These are phyloP conservation scores for Phytophthora fragariaefolia DNA, from an alignment of 352 stramenopile genomes.

Conservation along the genomic window DNA sequence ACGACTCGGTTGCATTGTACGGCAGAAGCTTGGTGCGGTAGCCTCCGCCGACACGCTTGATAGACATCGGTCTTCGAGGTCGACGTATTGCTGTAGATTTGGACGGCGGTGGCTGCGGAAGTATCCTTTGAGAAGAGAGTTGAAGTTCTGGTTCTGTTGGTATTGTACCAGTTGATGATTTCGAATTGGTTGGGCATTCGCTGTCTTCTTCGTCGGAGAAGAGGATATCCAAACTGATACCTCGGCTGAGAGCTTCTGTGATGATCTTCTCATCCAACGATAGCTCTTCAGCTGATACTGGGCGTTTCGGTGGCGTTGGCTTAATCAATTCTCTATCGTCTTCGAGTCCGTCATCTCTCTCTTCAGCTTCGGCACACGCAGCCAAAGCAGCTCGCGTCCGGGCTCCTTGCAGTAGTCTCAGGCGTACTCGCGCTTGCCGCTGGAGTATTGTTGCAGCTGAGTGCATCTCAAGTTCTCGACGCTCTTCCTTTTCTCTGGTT, in stretches of 20 bases:
- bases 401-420: conserved; percentile 29
- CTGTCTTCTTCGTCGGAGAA: conserved; percentile 56
- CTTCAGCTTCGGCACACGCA: conserved; percentile 30
- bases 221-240: conserved; percentile 64
- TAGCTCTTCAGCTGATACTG: not conserved
- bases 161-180: conserved; percentile 16
- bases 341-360: conserved; percentile 19
- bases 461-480: conserved; percentile 40
- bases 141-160: conserved; percentile 10
- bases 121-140: conserved; percentile 1
- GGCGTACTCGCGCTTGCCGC: conserved; percentile 45
- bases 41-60: conserved; percentile 65
- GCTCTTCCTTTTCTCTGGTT: conserved; percentile 31
- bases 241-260: conserved; percentile 31
- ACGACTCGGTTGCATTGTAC: conserved; percentile 9
- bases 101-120: conserved; percentile 24
- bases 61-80: conserved; percentile 31
- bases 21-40: conserved; percentile 49
- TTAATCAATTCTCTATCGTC: conserved; percentile 1
- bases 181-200: conserved; percentile 21
- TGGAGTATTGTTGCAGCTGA: conserved; percentile 55
- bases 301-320: not conserved
- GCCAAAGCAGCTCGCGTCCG: conserved; percentile 18
- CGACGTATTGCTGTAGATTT: conserved; percentile 8
- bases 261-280: conserved; percentile 20